These are phyloP conservation scores for Aspergillus sp. DNA, from an alignment of 2,329 filamentous ascomycete genomes.

Conservation along the genomic window DNA sequence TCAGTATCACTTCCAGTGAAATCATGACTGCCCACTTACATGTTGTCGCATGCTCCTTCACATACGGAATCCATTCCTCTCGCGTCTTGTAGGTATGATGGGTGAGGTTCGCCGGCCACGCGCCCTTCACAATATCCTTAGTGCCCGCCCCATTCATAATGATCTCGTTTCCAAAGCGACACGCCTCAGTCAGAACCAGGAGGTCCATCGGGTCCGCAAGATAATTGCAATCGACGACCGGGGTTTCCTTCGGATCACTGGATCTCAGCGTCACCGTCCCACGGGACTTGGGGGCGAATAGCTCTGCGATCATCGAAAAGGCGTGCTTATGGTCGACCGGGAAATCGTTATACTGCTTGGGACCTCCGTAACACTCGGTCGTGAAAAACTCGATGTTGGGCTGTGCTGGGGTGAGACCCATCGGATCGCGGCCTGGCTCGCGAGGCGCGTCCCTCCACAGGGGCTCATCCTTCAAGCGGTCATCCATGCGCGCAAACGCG, in stretches of 20 bases:
- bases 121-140: conserved; percentile 58
- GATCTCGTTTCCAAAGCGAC: conserved; percentile 60
- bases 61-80: conserved; percentile 59
- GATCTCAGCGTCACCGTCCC: conserved; percentile 55
- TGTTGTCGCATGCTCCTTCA: conserved; percentile 60
- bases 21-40: conserved; percentile 41
- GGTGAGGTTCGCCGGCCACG: conserved; percentile 54
- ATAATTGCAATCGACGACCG: conserved; percentile 59
- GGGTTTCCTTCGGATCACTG: conserved; percentile 51
- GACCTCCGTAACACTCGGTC: conserved; percentile 62
- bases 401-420: conserved; percentile 58
- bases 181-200: conserved; percentile 59
- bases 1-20: background rate
- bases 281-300: conserved; percentile 58
- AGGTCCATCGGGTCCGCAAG: conserved; percentile 58
- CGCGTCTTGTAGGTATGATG: conserved; percentile 55
- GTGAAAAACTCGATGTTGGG: conserved; percentile 64
- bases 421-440: conserved; percentile 57
- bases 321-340: conserved; percentile 54
- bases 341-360: conserved; percentile 56
- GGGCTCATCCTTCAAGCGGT: conserved; percentile 54
- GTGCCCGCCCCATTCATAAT: conserved; percentile 58
- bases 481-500: conserved; percentile 61
- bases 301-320: conserved; percentile 59
- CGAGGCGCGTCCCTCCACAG: conserved; percentile 55